Percentiles rank a stretch among this genome's conserved stretches.
Evolutionary conservation across 345 rosid species (phyloP).

Genomic region (Carallia pectinifolia): DNA sequence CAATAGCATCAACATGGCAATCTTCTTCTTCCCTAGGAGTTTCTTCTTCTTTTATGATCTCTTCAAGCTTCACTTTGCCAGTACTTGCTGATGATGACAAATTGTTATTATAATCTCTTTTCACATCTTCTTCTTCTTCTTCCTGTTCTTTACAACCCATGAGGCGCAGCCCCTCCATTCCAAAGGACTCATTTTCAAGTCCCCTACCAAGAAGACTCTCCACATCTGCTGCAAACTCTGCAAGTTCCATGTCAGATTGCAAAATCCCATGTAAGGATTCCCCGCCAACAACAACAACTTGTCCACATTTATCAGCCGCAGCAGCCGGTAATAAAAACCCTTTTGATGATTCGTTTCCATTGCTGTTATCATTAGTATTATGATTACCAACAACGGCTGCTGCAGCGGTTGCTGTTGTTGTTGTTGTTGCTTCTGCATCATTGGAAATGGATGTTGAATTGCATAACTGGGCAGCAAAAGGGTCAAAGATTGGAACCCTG

Average conservation of each 20-base stretch:
- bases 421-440: conserved; percentile 13
- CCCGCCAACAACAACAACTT: conserved; percentile 1
- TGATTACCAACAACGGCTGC: neutral
- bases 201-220: conserved; percentile 80
- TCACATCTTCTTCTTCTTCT: conserved; percentile 6
- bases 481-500: conserved; percentile 80
- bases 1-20: conserved; percentile 21
- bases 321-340: neutral
- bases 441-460: conserved; percentile 28
- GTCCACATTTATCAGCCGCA: neutral
- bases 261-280: conserved; percentile 47
- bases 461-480: conserved; percentile 50
- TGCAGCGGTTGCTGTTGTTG: neutral
- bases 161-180: conserved; percentile 75
- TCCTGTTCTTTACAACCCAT: conserved; percentile 35
- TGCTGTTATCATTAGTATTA: neutral
- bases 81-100: conserved; percentile 8
- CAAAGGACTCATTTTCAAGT: conserved; percentile 58
- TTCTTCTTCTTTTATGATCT: conserved; percentile 7
- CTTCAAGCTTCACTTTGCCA: conserved; percentile 47
- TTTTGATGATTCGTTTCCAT: conserved; percentile 25
- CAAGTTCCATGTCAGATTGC: conserved; percentile 82
- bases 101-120: neutral
- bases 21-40: neutral
- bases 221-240: conserved; percentile 83